Conservation (phyloP, 371 early-diverging fungal species). For the Mortierella sp. region DNA sequence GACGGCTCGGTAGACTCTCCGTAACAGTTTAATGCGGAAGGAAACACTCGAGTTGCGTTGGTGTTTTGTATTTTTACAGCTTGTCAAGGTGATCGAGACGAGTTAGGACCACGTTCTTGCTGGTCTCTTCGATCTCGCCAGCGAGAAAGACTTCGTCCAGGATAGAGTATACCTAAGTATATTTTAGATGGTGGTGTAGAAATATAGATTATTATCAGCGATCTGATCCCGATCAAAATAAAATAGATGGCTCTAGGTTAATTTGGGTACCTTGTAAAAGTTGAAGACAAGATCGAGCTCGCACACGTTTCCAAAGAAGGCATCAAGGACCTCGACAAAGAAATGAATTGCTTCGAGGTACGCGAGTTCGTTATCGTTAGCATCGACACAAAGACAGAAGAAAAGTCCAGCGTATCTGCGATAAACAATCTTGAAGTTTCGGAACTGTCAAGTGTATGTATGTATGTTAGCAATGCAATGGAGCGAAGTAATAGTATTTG, state of each 20-base stretch:
- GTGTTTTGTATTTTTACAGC: conserved; percentile 63
- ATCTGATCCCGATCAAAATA: neutral
- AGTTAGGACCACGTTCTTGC: conserved; percentile 80
- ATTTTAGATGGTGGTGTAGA: neutral
- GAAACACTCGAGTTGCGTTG: neutral
- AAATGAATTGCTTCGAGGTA: conserved; percentile 97
- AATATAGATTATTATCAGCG: neutral
- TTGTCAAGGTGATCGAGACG: conserved; percentile 85
- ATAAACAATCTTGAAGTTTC: conserved; percentile 96
- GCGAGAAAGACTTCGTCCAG: conserved; percentile 98
- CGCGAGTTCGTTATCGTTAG: conserved; percentile 96
- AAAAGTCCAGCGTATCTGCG: conserved; percentile 97
- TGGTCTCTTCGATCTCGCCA: conserved; percentile 98
- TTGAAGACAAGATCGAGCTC: conserved; percentile 98
- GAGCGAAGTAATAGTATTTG: neutral
- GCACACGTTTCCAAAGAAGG: conserved; percentile 98
- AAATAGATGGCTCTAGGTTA: neutral
- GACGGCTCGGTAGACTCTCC: neutral
- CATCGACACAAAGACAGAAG: conserved; percentile 97
- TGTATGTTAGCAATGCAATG: neutral
- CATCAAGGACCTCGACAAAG: conserved; percentile 97
- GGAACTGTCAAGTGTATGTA: conserved; percentile 71
- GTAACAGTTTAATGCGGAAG: neutral
- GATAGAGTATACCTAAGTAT: conserved; percentile 89
- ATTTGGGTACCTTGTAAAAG: conserved; percentile 86